Conservation (phyloP, 2,329 filamentous ascomycete genomes). For the Simplicillium sp. region DNA sequence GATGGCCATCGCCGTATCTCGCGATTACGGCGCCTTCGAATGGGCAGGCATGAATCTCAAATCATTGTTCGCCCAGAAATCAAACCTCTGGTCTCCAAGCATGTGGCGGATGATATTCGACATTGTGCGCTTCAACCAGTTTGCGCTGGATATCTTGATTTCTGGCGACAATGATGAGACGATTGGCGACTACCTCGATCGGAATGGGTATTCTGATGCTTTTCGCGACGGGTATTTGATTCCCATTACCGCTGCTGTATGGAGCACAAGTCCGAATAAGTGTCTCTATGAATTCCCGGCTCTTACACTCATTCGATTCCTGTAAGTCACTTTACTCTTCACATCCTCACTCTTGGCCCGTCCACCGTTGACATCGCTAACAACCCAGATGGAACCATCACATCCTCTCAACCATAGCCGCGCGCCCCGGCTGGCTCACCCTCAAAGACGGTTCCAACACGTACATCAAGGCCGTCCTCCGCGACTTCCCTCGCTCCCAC, state of each 20-base stretch:
- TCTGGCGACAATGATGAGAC: conserved; percentile 45
- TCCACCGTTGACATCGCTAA: conserved; percentile 10
- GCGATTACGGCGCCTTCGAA: conserved; percentile 66
- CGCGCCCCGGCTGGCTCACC: conserved; percentile 62
- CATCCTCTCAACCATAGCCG: conserved; percentile 54
- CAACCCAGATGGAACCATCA: conserved; percentile 63
- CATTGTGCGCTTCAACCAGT: conserved; percentile 75
- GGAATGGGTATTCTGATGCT: conserved; percentile 65
- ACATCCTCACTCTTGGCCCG: not conserved
- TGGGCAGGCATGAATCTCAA: conserved; percentile 61
- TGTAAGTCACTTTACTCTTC: conserved; percentile 38
- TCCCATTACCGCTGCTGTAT: conserved; percentile 75
- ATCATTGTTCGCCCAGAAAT: conserved; percentile 60
- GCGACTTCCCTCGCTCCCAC: conserved; percentile 55
- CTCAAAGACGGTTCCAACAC: conserved; percentile 57
- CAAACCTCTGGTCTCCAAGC: conserved; percentile 57
- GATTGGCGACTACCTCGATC: conserved; percentile 65
- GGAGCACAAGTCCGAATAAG: conserved; percentile 72
- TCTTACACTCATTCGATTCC: conserved; percentile 62
- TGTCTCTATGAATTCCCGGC: conserved; percentile 66
- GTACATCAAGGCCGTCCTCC: conserved; percentile 67
- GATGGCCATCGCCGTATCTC: conserved; percentile 72
- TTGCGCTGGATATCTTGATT: conserved; percentile 61
- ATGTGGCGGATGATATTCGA: conserved; percentile 84
- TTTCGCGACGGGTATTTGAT: conserved; percentile 78